Percentiles rank a stretch among this genome's conserved stretches.
Evolutionary conservation across 2,329 filamentous ascomycete genomes (phyloP).

Genomic region (Furcasterigmium sp.): DNA sequence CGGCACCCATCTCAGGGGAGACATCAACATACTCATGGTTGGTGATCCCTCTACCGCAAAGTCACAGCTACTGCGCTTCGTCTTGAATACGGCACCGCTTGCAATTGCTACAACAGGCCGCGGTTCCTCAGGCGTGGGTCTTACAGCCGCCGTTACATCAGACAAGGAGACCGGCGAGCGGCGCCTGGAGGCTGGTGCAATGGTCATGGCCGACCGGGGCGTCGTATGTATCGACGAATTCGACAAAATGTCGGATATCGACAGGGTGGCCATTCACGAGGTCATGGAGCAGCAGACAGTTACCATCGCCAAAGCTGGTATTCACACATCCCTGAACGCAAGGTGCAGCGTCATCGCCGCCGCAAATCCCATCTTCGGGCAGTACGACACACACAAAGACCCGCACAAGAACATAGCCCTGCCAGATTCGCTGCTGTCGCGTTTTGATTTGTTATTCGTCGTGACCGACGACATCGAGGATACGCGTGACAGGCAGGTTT

Average conservation of each 20-base stretch:
- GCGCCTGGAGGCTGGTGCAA: constrained; percentile 91
- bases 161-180: constrained; percentile 98
- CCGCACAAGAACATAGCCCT: constrained; percentile 98
- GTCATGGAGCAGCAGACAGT: constrained; percentile 99
- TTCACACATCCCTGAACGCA: constrained; percentile 94
- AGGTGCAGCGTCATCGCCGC: constrained; percentile 95
- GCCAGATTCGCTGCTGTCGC: constrained; percentile 90
- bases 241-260: constrained; percentile 98
- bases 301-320: constrained; percentile 96
- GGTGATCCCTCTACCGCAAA: constrained; percentile 98
- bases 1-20: constrained; percentile 93
- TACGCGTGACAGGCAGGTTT: constrained; percentile 81
- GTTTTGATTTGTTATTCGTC: constrained; percentile 97
- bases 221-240: constrained; percentile 99
- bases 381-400: constrained; percentile 98
- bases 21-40: constrained; percentile 99
- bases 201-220: constrained; percentile 95
- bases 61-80: constrained; percentile 94
- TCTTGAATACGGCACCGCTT: constrained; percentile 91
- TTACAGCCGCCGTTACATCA: constrained; percentile 91
- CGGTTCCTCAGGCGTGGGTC: constrained; percentile 93
- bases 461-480: constrained; percentile 99
- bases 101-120: constrained; percentile 96
- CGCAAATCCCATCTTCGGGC: constrained; percentile 95
- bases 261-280: constrained; percentile 98